Base-by-base conservation (phyloP, 352 stramenopile genomes). In the Phytophthora megakarya region DNA sequence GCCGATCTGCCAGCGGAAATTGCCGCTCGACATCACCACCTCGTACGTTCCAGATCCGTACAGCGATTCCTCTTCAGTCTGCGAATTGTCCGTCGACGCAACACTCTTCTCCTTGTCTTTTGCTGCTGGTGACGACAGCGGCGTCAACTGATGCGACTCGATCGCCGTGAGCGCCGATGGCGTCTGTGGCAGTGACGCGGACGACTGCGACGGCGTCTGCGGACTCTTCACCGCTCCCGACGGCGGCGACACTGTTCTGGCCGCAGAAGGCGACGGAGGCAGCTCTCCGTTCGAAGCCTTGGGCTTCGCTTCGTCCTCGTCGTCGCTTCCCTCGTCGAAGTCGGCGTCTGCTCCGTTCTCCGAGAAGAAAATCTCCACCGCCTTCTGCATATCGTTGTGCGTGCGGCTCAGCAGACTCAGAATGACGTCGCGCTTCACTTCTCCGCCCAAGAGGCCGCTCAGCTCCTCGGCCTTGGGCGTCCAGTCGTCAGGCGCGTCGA, bases 1-100 rank as follows among this genome's bases (percentile, higher is more conserved):
- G 30, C 84, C 84, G 42, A 96, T 94, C 60, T 92, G 82, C 87
- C 87, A 96, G 59, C 76, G 70, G 25, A 94, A 86, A 37, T 90
- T 81, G 39, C 70, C 78, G 46, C 86, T 88, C 19, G 75, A 68
- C 73, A 94, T 87, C n/a, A 88, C 75, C 23, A 92, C 84, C 61
- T 96, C 85, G 59, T 93, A 96, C 33, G 81, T 92, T 18, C 78
- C 85, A 32, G 78, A 82, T 28, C 72, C 75, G 51, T 81, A 71
- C 46, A 93, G 45, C 19, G 70, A 73, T 23, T 92, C 80, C 10
- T 80, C 46, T 44, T 70, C 47, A 15, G 50, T 49, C 32, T 47
- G 33, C 12, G 33, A 13, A 15, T 71, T 72, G 25, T 47, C 48
- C 5, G 22, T 11, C 38, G 35, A 21, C 49, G 26, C 40, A 52